A percentile compares a stretch with the other conserved stretches of the same genome.
Evolutionary conservation across 2,329 filamentous ascomycete genomes (phyloP).

Genomic region (Rhytidhysteron rufulum): DNA sequence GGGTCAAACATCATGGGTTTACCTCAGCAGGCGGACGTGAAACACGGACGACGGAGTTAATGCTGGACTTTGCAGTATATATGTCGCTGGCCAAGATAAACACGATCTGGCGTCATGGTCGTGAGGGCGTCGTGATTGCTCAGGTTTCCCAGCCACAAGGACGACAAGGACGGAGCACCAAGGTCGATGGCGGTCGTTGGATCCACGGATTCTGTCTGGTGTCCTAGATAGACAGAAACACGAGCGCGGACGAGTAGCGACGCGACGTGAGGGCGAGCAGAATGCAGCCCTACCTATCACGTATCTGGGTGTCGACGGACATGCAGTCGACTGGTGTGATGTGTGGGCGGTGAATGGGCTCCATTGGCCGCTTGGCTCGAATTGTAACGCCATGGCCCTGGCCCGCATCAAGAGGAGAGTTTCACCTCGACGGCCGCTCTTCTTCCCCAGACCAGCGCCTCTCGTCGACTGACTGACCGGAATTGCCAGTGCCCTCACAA

Average conservation of each 20-base stretch:
- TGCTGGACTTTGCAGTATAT: no score
- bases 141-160: not conserved
- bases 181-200: not conserved
- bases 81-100: no score
- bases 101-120: no score
- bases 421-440: constrained; percentile 15
- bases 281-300: constrained; percentile 4
- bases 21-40: not conserved
- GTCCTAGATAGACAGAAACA: not conserved
- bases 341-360: constrained; percentile 6
- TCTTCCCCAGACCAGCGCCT: constrained; percentile 8
- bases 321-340: not conserved
- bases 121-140: not conserved
- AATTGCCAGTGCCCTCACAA: no score
- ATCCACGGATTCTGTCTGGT: not conserved
- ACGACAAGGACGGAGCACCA: not conserved
- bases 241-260: no score
- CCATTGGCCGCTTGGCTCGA: constrained; percentile 2
- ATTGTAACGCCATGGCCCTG: constrained; percentile 1
- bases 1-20: no score
- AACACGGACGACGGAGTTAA: not conserved
- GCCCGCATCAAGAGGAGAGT: constrained; percentile 7
- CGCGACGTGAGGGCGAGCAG: no score
- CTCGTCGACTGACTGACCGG: constrained; percentile 12
- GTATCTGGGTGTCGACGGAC: not conserved